phyloP scores from a whole-genome alignment of 2,329 filamentous ascomycete genomes.

The Sclerotinia sclerotiorum region DNA sequence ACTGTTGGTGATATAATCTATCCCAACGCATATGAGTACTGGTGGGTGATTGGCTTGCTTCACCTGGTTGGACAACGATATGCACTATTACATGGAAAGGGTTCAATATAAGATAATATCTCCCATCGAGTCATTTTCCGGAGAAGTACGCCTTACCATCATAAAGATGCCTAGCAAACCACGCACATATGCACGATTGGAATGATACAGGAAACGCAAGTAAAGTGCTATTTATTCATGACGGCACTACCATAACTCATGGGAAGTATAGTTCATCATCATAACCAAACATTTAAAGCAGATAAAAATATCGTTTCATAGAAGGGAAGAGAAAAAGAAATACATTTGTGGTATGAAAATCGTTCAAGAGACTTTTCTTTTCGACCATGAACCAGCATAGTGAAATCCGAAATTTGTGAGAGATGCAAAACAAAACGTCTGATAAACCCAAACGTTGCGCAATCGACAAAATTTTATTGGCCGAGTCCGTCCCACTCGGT shows the following conservation, averaged over 20 bases:
- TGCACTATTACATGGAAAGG: background rate
- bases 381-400: background rate
- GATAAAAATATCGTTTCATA: background rate
- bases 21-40: background rate
- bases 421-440: background rate
- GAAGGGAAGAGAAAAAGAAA: background rate
- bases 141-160: background rate
- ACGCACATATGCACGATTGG: background rate
- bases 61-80: background rate
- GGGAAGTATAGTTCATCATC: background rate
- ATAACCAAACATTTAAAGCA: background rate
- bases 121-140: background rate
- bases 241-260: background rate
- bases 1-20: background rate
- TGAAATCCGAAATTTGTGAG: background rate
- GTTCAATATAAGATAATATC: background rate
- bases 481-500: conserved; percentile 10
- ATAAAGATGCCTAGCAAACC: conserved; percentile 1
- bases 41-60: background rate
- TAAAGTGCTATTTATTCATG: background rate
- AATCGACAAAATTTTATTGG: background rate
- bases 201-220: background rate
- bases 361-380: conserved; percentile 5
- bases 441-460: background rate
- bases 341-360: background rate